A percentile compares a stretch with the other conserved stretches of the same genome.
Conservation (phyloP, 139 green algal genomes). For the Tetradesmus obliquus region DNA sequence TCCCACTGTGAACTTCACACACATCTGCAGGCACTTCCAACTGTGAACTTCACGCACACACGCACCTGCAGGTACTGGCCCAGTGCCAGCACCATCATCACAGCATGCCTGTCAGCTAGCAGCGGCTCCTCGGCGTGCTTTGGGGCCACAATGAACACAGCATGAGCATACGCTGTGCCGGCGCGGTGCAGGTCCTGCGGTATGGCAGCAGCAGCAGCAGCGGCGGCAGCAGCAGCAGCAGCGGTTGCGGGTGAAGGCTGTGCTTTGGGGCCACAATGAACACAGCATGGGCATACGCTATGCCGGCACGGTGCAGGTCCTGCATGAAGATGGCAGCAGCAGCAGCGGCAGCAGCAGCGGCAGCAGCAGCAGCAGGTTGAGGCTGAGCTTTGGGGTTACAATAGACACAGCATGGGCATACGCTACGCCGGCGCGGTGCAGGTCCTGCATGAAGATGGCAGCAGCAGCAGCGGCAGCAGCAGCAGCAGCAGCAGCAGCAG, state of each 20-base stretch:
- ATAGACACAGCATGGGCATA: slow-evolving; percentile 29
- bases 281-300: slow-evolving; percentile 13
- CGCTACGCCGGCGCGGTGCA: slow-evolving; percentile 1
- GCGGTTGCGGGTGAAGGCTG: no score
- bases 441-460: slow-evolving; percentile 10
- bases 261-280: slow-evolving; percentile 31
- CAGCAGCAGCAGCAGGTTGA: not conserved
- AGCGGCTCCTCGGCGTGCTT: slow-evolving; percentile 28
- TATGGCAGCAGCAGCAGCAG: no score
- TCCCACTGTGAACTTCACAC: not conserved
- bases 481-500: no score
- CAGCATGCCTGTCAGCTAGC: slow-evolving; percentile 11
- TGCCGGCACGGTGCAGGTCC: slow-evolving; percentile 26
- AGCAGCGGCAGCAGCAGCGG: not conserved
- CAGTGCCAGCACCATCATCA: slow-evolving; percentile 28
- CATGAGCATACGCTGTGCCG: not conserved
- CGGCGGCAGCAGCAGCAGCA: no score
- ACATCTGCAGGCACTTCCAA: no score
- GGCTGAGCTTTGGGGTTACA: not conserved
- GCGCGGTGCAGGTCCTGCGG: slow-evolving; percentile 38
- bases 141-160: slow-evolving; percentile 33
- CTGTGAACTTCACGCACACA: not conserved
- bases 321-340: not conserved
- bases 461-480: no score
- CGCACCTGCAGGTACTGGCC: slow-evolving; percentile 43